These are phyloP conservation scores for Magnusiomyces suaveolens DNA, from an alignment of 1,139 yeast genomes.

Conservation along the genomic window DNA sequence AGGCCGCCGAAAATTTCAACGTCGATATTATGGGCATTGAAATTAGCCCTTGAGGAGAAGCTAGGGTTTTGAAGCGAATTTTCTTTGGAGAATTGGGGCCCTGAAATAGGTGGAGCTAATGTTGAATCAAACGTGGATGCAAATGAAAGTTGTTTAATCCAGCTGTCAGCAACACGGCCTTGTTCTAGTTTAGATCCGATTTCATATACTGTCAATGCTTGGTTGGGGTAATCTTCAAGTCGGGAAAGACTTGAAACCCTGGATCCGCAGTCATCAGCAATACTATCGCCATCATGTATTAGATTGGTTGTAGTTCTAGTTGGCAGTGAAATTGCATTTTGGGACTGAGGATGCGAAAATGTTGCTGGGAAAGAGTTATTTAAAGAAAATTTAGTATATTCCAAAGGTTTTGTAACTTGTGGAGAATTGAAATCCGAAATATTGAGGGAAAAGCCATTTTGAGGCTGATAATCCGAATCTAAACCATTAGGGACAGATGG, in stretches of 20 bases:
- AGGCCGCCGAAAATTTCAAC: constrained; percentile 46
- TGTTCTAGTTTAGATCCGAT: background rate
- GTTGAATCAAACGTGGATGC: constrained; percentile 8
- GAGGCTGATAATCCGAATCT: background rate
- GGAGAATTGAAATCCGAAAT: background rate
- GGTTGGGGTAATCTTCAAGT: background rate
- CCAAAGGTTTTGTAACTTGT: background rate
- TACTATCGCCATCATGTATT: background rate
- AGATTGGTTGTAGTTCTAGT: background rate
- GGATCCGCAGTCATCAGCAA: background rate
- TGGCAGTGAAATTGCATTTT: background rate
- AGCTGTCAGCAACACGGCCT: constrained; percentile 2
- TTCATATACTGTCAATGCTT: background rate
- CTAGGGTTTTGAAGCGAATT: background rate
- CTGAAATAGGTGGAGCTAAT: constrained; percentile 5
- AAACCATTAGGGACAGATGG: no score
- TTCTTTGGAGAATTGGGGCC: background rate
- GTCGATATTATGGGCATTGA: constrained; percentile 37
- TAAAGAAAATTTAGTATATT: background rate
- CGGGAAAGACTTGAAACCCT: background rate
- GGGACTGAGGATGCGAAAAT: background rate
- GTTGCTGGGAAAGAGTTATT: background rate
- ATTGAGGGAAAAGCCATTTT: background rate
- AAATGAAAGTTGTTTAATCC: constrained; percentile 10
- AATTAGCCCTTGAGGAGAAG: background rate